These are phyloP conservation scores for Tulasnella sp. DNA, from an alignment of 768 basidiomycete species.

Conservation along the genomic window DNA sequence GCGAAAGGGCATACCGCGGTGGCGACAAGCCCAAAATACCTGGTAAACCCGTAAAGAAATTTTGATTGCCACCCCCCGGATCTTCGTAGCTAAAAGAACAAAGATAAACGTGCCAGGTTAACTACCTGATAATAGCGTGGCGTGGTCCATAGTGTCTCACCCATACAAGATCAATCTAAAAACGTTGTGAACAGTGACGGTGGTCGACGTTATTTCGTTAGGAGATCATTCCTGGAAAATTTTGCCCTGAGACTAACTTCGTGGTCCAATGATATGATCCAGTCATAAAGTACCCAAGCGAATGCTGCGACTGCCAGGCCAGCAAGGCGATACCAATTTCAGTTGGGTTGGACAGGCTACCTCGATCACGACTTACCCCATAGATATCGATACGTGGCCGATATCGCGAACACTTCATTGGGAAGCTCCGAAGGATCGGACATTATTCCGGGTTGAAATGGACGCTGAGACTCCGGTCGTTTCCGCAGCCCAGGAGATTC, in stretches of 20 bases:
- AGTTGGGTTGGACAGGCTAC: background rate
- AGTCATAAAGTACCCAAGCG: conserved; percentile 17
- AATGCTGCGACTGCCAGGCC: background rate
- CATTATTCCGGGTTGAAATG: too few relatives aligned
- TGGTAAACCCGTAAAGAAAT: background rate
- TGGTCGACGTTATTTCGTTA: background rate
- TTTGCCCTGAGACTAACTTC: background rate
- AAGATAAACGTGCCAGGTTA: background rate
- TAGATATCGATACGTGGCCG: background rate
- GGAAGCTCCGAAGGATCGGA: too few relatives aligned
- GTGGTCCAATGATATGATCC: conserved; percentile 12
- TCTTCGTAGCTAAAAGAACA: background rate
- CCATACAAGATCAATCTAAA: background rate
- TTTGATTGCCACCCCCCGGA: conserved; percentile 2
- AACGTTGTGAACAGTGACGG: background rate
- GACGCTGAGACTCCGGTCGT: background rate
- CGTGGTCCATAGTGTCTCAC: background rate
- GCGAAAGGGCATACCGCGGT: background rate
- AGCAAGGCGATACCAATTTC: background rate
- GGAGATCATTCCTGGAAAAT: background rate
- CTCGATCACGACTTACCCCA: background rate
- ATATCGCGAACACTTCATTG: background rate
- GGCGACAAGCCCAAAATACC: background rate
- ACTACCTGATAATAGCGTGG: background rate
- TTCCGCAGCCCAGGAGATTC: too few relatives aligned